phyloP scores from a whole-genome alignment of 768 basidiomycete genomes.

The Hysterangium stoloniferum region DNA sequence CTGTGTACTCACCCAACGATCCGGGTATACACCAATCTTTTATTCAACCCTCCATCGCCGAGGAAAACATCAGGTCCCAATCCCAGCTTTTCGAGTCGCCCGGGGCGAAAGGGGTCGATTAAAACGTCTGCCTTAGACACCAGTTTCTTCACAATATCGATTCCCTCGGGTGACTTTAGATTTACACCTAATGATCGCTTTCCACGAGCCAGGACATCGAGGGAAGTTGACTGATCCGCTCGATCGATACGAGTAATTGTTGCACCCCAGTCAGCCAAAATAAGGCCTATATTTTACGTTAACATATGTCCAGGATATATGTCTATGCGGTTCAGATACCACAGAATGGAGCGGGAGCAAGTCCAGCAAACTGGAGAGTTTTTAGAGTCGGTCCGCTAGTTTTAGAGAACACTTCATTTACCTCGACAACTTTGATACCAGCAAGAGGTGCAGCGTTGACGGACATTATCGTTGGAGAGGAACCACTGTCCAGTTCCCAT shows the following conservation, averaged over 20 bases:
- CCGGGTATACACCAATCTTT: slow-evolving; percentile 63
- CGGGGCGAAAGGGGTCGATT: slow-evolving; percentile 79
- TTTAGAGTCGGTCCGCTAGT: background rate
- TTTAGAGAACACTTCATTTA: background rate
- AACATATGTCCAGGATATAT: background rate
- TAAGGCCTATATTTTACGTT: slow-evolving; percentile 29
- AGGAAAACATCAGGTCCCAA: slow-evolving; percentile 72
- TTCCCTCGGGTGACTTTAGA: slow-evolving; percentile 53
- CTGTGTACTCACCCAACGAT: slow-evolving; percentile 51
- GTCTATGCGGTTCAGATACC: slow-evolving; percentile 20
- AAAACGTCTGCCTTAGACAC: slow-evolving; percentile 63
- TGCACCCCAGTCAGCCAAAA: slow-evolving; percentile 76
- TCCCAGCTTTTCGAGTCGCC: slow-evolving; percentile 70
- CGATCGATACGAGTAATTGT: slow-evolving; percentile 69
- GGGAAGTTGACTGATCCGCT: slow-evolving; percentile 31
- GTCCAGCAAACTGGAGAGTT: slow-evolving; percentile 58
- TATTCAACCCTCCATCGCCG: slow-evolving; percentile 49
- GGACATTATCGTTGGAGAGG: no score
- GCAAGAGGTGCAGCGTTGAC: slow-evolving; percentile 12
- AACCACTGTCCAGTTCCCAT: no score
- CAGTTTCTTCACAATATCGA: slow-evolving; percentile 48
- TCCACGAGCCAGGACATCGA: slow-evolving; percentile 55
- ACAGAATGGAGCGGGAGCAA: slow-evolving; percentile 77
- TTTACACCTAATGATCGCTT: slow-evolving; percentile 73
- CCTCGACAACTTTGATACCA: slow-evolving; percentile 18